Evolutionary conservation across 164 flowering plant genomes (phyloP).

Genomic region (Umbilicus rupestris): DNA sequence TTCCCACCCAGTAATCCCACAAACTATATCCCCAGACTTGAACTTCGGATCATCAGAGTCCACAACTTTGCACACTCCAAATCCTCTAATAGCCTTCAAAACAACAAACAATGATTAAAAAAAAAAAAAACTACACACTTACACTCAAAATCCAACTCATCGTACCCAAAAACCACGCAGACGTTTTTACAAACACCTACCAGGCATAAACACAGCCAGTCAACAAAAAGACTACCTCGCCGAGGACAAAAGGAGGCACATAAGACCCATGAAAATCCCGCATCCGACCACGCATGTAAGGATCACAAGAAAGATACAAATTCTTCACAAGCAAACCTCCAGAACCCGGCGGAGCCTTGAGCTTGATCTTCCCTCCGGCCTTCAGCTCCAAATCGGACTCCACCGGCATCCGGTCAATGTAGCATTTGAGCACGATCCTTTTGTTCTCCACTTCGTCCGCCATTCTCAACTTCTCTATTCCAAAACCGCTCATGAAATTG

Average conservation of each 20-base stretch:
- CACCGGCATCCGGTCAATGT: constrained; percentile 20
- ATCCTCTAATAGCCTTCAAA: constrained; percentile 63
- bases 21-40: constrained; percentile 50
- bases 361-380: constrained; percentile 12
- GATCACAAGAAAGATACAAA: constrained; percentile 54
- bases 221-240: constrained; percentile 21
- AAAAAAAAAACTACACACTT: not conserved
- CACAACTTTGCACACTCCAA: constrained; percentile 64
- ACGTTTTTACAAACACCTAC: not conserved
- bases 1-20: constrained; percentile 76
- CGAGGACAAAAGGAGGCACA: constrained; percentile 42
- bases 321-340: constrained; percentile 43
- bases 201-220: not conserved
- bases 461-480: not conserved
- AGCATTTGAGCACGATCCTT: constrained; percentile 27
- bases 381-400: constrained; percentile 30
- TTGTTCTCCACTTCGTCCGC: constrained; percentile 25
- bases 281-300: constrained; percentile 53
- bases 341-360: constrained; percentile 28
- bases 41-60: constrained; percentile 55
- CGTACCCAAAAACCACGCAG: not conserved
- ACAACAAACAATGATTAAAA: not conserved
- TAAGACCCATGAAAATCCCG: constrained; percentile 32
- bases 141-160: not conserved
- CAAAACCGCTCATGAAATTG: not conserved